Evolutionary conservation across 2,329 filamentous ascomycete genomes (phyloP), one percentile per base, ranked within the genome.

Genomic region (Eutypa lata): DNA sequence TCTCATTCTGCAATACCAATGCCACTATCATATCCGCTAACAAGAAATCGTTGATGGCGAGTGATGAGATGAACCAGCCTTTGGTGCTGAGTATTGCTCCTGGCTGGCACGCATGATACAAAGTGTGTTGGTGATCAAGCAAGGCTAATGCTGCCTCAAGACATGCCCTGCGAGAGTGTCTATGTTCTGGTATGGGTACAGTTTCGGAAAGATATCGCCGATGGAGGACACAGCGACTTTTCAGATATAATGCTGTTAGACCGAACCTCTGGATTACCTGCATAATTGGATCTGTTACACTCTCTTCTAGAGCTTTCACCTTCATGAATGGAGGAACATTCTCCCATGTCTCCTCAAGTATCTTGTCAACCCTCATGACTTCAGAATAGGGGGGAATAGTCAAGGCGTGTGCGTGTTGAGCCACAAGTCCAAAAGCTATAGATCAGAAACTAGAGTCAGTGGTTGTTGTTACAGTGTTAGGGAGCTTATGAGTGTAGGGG

Each of bases 21-120:
- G 81, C 86, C 3, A 87, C 61, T 14, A 87, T 75, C 76, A 84
- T 83, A 51, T 80, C 77, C 0, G 83, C 82, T 2, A 87, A 73
- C 49, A 87, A 68, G 48, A 82, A 87, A 61, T 87, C 83, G 48
- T 85, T 81, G 49, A 82, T 75, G 11, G 78, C 76, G 3, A 87
- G 68, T 1, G 79, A 80, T 3, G 77, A 79, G 19, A 84, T 65
- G 58, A 85, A 84, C 78, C 82, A 85, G 5, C 76, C 74, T 37
- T 79, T 75, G 28, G 73, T 70, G 55, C 73, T 70, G 14, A 87
- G 67, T 24, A 80, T 70, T 6, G 78, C 79, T 1, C 82, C 82
- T 0, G 82, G 81, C 52, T 76, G 74, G 2, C 71, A 74, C 1
- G 75, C 77, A 48, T 78, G 69, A 64, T 76, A 75, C 43, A 82